phyloP scores from a whole-genome alignment of 106 monocot genomes.

The Dendrobium huoshanense region DNA sequence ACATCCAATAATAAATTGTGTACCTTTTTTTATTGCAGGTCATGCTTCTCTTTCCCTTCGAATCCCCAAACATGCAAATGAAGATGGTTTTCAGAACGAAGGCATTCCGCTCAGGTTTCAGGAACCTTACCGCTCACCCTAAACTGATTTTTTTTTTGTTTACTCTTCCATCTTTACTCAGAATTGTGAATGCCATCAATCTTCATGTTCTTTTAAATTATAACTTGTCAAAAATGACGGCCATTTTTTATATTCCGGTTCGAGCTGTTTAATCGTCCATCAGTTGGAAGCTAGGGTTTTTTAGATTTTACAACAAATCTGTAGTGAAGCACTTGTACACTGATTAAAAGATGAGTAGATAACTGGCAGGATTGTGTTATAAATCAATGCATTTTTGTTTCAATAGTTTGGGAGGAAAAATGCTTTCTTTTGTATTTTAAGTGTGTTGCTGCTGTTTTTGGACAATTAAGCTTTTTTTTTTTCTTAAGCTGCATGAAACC shows the following conservation, averaged over 20 bases:
- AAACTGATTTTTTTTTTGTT: background rate
- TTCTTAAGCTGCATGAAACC: too few species aligned
- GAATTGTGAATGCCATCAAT: background rate
- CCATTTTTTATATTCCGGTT: background rate
- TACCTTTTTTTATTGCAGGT: slow-evolving; percentile 21
- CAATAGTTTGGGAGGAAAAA: background rate
- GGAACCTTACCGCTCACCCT: slow-evolving; percentile 21
- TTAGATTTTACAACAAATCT: background rate
- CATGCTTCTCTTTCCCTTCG: slow-evolving; percentile 20
- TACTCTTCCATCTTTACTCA: background rate
- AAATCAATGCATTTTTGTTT: background rate
- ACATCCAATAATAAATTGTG: background rate
- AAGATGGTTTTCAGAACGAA: slow-evolving; percentile 38
- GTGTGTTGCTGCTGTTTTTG: too few species aligned
- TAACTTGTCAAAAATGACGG: background rate
- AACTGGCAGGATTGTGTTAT: too few species aligned
- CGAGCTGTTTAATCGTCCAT: background rate
- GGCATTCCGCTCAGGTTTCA: slow-evolving; percentile 55
- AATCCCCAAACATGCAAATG: slow-evolving; percentile 36
- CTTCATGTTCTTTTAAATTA: background rate
- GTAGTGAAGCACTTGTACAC: background rate
- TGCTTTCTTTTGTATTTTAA: background rate
- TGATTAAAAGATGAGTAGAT: background rate
- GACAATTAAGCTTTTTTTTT: too few species aligned
- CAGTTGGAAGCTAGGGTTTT: background rate